Percentiles rank a stretch among this genome's conserved stretches.
phyloP scores from a whole-genome alignment of 2,329 filamentous ascomycete species.

The Fusarium fujikuroi region DNA sequence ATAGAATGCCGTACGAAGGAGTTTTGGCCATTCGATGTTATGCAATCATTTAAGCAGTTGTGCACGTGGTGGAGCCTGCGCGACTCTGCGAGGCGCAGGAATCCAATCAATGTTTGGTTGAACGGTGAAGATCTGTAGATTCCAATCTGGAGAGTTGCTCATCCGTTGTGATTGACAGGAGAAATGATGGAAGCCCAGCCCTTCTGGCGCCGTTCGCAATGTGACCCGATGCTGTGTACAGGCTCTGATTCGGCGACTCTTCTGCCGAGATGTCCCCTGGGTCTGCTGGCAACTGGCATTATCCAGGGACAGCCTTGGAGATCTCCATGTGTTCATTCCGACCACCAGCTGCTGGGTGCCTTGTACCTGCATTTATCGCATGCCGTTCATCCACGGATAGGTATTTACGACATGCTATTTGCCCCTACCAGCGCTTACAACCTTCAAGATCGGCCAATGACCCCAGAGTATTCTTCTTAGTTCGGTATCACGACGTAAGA shows the following conservation, averaged over 20 bases:
- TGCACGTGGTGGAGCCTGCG: constrained; percentile 24
- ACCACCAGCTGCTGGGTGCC: constrained; percentile 7
- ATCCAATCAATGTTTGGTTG: constrained; percentile 35
- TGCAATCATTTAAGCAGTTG: constrained; percentile 19
- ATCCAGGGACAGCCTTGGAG: constrained; percentile 18
- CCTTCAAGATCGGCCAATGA: constrained; percentile 21
- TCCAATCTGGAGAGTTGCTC: constrained; percentile 26
- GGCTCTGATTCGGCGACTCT: constrained; percentile 7
- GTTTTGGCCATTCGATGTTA: constrained; percentile 20
- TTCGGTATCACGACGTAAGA: constrained; percentile 32
- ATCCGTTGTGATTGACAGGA: constrained; percentile 35
- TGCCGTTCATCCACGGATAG: constrained; percentile 10
- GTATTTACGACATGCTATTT: constrained; percentile 39
- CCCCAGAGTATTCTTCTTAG: constrained; percentile 14
- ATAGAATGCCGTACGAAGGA: constrained; percentile 25
- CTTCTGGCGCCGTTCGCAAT: constrained; percentile 32
- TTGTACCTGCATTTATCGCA: constrained; percentile 40
- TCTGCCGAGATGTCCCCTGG: constrained; percentile 11
- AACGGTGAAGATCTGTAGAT: constrained; percentile 38
- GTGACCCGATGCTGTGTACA: not conserved
- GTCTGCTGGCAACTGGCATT: not conserved
- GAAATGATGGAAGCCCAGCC: constrained; percentile 34
- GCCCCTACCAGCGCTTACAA: constrained; percentile 13
- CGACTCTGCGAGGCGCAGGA: constrained; percentile 27
- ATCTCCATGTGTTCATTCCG: constrained; percentile 35